phyloP scores from a whole-genome alignment of 2,329 filamentous ascomycete genomes.

The Diaporthe vaccinii region DNA sequence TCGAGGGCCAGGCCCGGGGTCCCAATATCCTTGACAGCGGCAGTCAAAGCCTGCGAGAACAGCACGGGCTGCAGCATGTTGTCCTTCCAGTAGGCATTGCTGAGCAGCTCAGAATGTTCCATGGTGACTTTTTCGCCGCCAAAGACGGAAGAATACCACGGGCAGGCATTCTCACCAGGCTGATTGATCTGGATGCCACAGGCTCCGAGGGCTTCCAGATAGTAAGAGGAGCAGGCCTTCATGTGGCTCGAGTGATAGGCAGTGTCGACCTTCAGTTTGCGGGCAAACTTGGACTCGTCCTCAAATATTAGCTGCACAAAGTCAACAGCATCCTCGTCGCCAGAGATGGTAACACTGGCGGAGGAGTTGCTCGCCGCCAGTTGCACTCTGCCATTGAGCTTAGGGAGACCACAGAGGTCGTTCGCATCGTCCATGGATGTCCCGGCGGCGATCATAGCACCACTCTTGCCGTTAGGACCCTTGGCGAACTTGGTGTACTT shows the following conservation, averaged over 20 bases:
- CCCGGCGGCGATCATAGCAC: slow-evolving; percentile 37
- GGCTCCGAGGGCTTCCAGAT: slow-evolving; percentile 32
- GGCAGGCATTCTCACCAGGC: background rate
- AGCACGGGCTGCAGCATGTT: slow-evolving; percentile 46
- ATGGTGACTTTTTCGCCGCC: slow-evolving; percentile 34
- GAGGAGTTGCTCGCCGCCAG: slow-evolving; percentile 50
- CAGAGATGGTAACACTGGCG: slow-evolving; percentile 47
- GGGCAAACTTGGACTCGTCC: slow-evolving; percentile 47
- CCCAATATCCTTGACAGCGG: slow-evolving; percentile 30
- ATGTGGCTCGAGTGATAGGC: slow-evolving; percentile 59
- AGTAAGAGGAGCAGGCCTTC: slow-evolving; percentile 40
- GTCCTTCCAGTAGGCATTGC: slow-evolving; percentile 41
- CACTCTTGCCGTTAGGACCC: background rate
- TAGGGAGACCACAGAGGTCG: slow-evolving; percentile 34
- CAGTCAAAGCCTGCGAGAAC: slow-evolving; percentile 42
- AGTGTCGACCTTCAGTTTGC: slow-evolving; percentile 52
- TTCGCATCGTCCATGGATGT: slow-evolving; percentile 40
- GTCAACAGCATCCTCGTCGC: slow-evolving; percentile 47
- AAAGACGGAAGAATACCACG: slow-evolving; percentile 46
- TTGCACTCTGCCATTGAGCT: slow-evolving; percentile 44
- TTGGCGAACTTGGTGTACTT: slow-evolving; percentile 5
- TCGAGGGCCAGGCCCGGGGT: slow-evolving; percentile 45
- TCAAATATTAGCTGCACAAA: slow-evolving; percentile 45
- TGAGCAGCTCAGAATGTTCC: background rate
- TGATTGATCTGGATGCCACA: background rate